Evolutionary conservation across 179 eudicot species (phyloP), one percentile per base, ranked within the genome.

Genomic region (Silene coronaria): DNA sequence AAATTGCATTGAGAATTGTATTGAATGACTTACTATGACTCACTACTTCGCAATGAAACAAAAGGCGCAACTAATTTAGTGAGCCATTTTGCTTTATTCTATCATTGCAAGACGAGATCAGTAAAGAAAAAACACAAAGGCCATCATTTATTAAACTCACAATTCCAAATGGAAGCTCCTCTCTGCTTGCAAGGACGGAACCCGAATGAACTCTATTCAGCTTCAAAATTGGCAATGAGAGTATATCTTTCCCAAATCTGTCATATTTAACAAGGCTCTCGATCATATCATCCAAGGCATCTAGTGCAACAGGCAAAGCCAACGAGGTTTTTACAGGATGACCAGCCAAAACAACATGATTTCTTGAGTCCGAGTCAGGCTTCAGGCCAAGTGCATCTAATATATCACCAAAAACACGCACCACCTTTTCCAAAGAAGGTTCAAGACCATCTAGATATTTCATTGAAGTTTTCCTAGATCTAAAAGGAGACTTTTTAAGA

Each of bases 161-260:
- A 84, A 92, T 88, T 67, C 98, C 98, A 77, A 89, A 88, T 75
- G 97, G 97, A 83, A 92, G 96, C 84, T 90, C 97, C 84, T 94
- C 98, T 30, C 97, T 96, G 67, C 96, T 92, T 45, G 91, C 97
- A 79, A 90, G 92, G 69, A 89, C 91, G 7, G 87, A 79, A 73
- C 97, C 96, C 30, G 88, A 87, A 84, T 90, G 89, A 76, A 94
- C 75, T 85, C 98, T 86, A 77, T 94, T 92, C 78, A 86, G 70
- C 83, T 89, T 89, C 77, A 89, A 70, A 75, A 87, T 89, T 36
- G 95, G 96, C 86, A 91, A 85, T 67, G 86, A 80, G 23, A 89
- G 84, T 53, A 75, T 82, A 46, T 78, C 82, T 73, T 87, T 84
- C 45, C 71, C 58, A 58, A 87, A 62, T 48, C 73, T 85, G 65